These are phyloP conservation scores for Chrysochromulina parva DNA, from an alignment of 78 protist species.

Conservation along the genomic window DNA sequence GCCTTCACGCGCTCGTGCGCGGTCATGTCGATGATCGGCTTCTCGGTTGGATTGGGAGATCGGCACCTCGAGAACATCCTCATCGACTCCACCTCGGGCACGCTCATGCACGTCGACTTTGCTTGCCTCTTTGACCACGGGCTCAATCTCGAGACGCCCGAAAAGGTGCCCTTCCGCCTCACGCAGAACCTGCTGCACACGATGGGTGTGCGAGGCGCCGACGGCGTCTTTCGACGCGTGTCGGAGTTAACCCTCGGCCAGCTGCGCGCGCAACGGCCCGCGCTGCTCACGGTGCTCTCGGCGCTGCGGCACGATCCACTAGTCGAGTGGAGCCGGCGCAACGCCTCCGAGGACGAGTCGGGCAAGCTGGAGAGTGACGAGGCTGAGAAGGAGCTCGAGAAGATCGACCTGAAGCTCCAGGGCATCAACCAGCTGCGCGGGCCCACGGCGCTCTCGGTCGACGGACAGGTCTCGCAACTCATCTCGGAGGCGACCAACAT, in stretches of 20 bases:
- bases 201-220: constrained; percentile 79
- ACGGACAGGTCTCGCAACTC: not conserved
- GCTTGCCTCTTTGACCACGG: constrained; percentile 90
- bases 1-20: constrained; percentile 71
- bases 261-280: constrained; percentile 57
- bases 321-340: constrained; percentile 64
- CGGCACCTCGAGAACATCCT: constrained; percentile 93
- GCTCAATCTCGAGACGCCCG: constrained; percentile 68
- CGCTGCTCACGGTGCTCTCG: constrained; percentile 82
- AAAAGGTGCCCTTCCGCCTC: constrained; percentile 92
- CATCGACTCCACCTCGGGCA: constrained; percentile 73
- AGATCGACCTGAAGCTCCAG: not conserved
- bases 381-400: not conserved
- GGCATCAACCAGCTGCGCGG: not conserved
- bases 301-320: constrained; percentile 91
- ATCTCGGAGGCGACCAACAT: constrained; percentile 47
- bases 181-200: constrained; percentile 91
- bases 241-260: constrained; percentile 59
- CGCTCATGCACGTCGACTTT: constrained; percentile 90
- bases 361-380: not conserved
- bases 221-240: constrained; percentile 70
- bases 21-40: constrained; percentile 86
- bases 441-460: not conserved
- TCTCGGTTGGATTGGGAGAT: constrained; percentile 84
- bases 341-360: not conserved